phyloP scores from a whole-genome alignment of 371 early-diverging fungal species.

The Phascolomyces articulosus region DNA sequence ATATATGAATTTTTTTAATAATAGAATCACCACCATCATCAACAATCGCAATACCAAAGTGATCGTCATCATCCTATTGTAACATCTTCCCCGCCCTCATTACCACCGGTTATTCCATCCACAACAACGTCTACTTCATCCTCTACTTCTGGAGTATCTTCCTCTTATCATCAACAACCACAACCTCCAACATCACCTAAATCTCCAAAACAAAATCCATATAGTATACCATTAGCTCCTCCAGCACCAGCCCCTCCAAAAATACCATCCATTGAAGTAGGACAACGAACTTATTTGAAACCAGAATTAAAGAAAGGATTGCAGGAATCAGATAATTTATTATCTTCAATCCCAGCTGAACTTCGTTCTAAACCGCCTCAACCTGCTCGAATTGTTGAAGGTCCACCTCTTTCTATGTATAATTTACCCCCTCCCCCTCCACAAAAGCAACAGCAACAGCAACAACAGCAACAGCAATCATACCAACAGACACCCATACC shows the following conservation, averaged over 20 bases:
- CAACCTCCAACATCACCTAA: slow-evolving; percentile 2
- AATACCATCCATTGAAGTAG: slow-evolving; percentile 16
- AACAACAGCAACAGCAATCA: neutral
- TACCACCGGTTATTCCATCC: neutral
- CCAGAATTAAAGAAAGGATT: slow-evolving; percentile 11
- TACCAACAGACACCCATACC: neutral
- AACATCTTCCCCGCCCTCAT: neutral
- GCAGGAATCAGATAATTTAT: slow-evolving; percentile 10
- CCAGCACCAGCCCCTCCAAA: slow-evolving; percentile 16
- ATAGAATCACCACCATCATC: slow-evolving; percentile 1
- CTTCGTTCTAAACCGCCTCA: slow-evolving; percentile 8
- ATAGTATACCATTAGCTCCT: slow-evolving; percentile 15
- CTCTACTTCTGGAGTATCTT: neutral
- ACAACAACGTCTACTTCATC: neutral
- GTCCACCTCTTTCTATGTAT: slow-evolving; percentile 1
- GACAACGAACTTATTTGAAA: slow-evolving; percentile 6
- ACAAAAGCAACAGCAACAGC: neutral
- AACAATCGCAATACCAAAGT: neutral
- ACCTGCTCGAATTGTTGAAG: neutral
- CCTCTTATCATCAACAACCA: neutral
- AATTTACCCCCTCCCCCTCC: neutral
- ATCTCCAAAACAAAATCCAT: neutral
- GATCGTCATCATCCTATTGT: neutral
- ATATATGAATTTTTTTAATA: neutral
- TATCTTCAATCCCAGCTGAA: slow-evolving; percentile 13